These are phyloP conservation scores for Telopea speciosissima DNA, from an alignment of 177 flowering plant species.

Conservation along the genomic window DNA sequence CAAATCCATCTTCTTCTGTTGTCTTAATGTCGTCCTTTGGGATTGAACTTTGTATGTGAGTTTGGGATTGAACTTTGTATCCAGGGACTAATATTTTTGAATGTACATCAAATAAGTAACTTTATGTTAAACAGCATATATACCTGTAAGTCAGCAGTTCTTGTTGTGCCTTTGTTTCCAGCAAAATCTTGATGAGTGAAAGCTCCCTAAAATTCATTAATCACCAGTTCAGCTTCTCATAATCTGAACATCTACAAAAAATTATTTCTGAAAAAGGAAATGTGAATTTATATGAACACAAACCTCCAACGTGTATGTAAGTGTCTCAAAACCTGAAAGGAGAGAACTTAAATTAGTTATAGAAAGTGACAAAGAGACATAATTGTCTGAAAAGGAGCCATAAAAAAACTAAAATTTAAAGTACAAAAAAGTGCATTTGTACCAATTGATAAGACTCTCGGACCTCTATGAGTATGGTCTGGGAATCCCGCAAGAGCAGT, in stretches of 20 bases:
- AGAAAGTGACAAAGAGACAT: not conserved
- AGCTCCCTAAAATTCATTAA: conserved; percentile 45
- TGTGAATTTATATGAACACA: not conserved
- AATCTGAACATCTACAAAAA: not conserved
- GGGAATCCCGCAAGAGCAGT: conserved; percentile 92
- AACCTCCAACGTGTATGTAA: conserved; percentile 77
- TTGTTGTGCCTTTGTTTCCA: conserved; percentile 73
- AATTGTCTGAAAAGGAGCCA: not conserved
- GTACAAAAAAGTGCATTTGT: not conserved
- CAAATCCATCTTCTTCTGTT: conserved; percentile 68
- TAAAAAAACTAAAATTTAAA: not conserved
- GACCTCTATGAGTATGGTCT: conserved; percentile 94
- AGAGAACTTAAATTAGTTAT: not conserved
- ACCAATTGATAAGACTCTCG: not conserved
- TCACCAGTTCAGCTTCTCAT: not conserved
- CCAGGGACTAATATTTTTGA: not conserved
- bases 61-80: not conserved
- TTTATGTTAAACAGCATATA: not conserved
- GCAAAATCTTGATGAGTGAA: conserved; percentile 85
- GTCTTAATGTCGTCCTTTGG: conserved; percentile 40
- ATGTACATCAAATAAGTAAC: not conserved
- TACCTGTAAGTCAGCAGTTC: conserved; percentile 87
- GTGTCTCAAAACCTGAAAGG: conserved; percentile 72
- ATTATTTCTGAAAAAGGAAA: not conserved
- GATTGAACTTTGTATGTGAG: conserved; percentile 52